A percentile compares a stretch with the other conserved stretches of the same genome.
Evolutionary conservation across 306 rosid genomes (phyloP).

Genomic region (Glycyrrhiza uralensis): DNA sequence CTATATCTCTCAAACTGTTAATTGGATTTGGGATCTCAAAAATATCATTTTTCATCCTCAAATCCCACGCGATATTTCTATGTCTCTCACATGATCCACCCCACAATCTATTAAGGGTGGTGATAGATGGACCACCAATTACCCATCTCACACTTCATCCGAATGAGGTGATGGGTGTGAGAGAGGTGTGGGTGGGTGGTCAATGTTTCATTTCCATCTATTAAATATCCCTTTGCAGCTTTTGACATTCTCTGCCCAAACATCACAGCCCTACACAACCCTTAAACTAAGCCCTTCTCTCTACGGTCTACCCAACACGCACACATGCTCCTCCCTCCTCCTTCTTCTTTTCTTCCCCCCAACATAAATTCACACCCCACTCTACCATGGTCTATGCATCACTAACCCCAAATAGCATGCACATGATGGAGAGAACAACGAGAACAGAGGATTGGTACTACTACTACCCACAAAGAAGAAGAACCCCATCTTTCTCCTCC

Average conservation of each 20-base stretch:
- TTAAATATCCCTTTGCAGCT: constrained; percentile 47
- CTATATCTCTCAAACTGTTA: no score
- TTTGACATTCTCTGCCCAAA: constrained; percentile 47
- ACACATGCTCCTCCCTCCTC: neutral
- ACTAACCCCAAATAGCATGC: constrained; percentile 17
- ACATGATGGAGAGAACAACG: constrained; percentile 14
- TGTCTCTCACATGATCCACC: constrained; percentile 38
- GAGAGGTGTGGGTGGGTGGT: no score
- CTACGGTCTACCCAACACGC: neutral
- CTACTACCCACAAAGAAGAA: constrained; percentile 58
- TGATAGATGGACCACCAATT: no score
- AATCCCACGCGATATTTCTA: constrained; percentile 2
- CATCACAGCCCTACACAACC: constrained; percentile 45
- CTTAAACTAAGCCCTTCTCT: constrained; percentile 26
- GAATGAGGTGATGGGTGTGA: no score
- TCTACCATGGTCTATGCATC: neutral
- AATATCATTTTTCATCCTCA: no score
- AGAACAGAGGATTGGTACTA: no score
- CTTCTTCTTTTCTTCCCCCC: neutral
- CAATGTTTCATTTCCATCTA: no score
- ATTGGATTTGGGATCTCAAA: no score
- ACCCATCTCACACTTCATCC: no score
- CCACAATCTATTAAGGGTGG: no score
- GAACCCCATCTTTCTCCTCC: constrained; percentile 67
- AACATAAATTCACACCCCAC: constrained; percentile 20